Conservation (phyloP, 257 asterid species). For the Cruciata laevipes region DNA sequence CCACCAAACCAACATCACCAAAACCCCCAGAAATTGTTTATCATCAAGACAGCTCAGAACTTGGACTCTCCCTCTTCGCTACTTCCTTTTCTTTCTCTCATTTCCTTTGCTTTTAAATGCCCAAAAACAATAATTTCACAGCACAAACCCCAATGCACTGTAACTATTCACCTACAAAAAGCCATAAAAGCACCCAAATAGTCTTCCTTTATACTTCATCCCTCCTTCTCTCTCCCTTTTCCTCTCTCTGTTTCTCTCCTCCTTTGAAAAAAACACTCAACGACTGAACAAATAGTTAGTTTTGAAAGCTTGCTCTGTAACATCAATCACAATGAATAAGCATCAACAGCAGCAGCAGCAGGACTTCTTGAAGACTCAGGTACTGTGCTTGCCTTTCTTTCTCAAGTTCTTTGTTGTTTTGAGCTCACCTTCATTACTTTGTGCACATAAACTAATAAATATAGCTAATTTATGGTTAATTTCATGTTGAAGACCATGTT, state of each 20-base stretch:
- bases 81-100: neutral
- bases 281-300: neutral
- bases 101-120: neutral
- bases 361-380: constrained; percentile 57
- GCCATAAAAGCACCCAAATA: constrained; percentile 11
- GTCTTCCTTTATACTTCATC: neutral
- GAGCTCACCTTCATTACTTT: neutral
- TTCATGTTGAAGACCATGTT: neutral
- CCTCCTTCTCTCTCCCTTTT: neutral
- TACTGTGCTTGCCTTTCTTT: constrained; percentile 10
- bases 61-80: neutral
- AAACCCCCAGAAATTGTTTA: neutral
- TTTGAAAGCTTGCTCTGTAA: neutral
- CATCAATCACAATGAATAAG: constrained; percentile 34
- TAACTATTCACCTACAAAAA: neutral
- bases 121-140: constrained; percentile 1
- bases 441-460: neutral
- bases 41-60: constrained; percentile 20
- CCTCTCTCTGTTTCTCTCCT: neutral
- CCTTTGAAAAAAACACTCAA: neutral
- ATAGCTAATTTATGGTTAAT: neutral
- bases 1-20: neutral
- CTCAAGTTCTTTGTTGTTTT: neutral
- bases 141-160: constrained; percentile 16
- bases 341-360: constrained; percentile 17